Conservation (phyloP, 116 monocot genomes). For the Trichopus zeylanicus region DNA sequence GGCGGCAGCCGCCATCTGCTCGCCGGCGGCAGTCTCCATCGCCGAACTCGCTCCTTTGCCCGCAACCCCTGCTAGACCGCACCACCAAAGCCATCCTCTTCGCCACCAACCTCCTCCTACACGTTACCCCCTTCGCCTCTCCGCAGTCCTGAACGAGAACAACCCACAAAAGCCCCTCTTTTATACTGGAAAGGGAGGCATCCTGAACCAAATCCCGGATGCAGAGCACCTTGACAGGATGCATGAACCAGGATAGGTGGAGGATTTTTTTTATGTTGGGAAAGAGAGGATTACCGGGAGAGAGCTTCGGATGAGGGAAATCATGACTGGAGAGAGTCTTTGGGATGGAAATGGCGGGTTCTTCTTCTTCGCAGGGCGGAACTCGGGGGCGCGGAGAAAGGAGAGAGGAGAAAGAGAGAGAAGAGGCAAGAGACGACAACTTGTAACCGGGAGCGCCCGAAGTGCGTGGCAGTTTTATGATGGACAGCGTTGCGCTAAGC, state of each 20-base stretch:
- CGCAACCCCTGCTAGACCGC: background rate
- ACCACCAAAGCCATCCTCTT: background rate
- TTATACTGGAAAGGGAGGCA: background rate
- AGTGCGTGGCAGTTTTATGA: background rate
- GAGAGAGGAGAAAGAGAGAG: background rate
- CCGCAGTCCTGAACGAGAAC: background rate
- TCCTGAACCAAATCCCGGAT: background rate
- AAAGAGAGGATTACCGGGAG: background rate
- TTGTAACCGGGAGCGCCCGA: no score
- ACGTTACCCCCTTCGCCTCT: background rate
- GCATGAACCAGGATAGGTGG: background rate
- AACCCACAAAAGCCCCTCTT: background rate
- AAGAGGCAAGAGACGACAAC: no score
- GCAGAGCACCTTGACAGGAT: background rate
- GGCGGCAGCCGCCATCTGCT: constrained; percentile 10
- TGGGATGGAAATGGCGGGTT: background rate
- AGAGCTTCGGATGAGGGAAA: background rate
- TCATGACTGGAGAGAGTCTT: background rate
- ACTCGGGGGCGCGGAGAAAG: background rate
- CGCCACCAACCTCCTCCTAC: background rate
- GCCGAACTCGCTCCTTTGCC: background rate
- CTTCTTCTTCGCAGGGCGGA: background rate
- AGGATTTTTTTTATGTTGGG: background rate
- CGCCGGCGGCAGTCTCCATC: background rate
- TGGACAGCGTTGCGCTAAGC: no score